Base-by-base conservation (phyloP, 1,284 basidiomycete genomes). In the Sanghuangporus baumii region DNA sequence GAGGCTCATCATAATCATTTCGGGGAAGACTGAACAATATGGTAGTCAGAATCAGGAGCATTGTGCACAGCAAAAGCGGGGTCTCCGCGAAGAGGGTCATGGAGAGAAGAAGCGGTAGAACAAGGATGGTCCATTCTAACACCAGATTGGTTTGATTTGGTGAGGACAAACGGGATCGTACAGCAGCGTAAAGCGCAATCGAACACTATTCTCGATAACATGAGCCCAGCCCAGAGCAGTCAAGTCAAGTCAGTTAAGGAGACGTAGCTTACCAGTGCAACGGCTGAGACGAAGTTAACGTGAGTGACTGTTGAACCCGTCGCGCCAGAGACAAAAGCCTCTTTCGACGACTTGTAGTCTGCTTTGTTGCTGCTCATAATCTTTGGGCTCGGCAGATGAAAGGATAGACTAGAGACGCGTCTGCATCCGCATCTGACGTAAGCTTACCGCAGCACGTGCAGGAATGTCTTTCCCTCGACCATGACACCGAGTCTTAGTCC, bases 281-380 rank as follows among this genome's bases (percentile, higher is more conserved):
- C 86, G 5, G 83, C 70, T 23, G 87, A 92, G 38, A 96, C 77
- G 50, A 84, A 67, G 72, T 95, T 94, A 70, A 97, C 80, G 70
- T 89, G 86, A 2, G 74, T 75, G 9, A 97, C 79, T 4, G 86
- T 86, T 0, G 91, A 91, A 1, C 96, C 96, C 2, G 82, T 84
- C 74, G 84, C 85, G 51, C 88, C 86, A 16, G 93, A 88, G 54
- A 96, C 91, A 71, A 95, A 98, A 0, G 85, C 87, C 77, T 96
- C 91, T 75, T 98, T 98, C 26, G 83, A 85, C 16, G 80, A 68
- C 75, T 94, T 96, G 81, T 97, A 97, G 68, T 78, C 75, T n/a
- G 26, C 54, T 20, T 26, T 52, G 47, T 20, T n/a, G 18, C 5
- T 26, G 14, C 26, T 23, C n/a, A n/a, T n/a, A n/a, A n/a, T n/a